Evolutionary conservation across 1,284 basidiomycete species (phyloP), one percentile per base, ranked within the genome.

Genomic region (Athelia sp.): DNA sequence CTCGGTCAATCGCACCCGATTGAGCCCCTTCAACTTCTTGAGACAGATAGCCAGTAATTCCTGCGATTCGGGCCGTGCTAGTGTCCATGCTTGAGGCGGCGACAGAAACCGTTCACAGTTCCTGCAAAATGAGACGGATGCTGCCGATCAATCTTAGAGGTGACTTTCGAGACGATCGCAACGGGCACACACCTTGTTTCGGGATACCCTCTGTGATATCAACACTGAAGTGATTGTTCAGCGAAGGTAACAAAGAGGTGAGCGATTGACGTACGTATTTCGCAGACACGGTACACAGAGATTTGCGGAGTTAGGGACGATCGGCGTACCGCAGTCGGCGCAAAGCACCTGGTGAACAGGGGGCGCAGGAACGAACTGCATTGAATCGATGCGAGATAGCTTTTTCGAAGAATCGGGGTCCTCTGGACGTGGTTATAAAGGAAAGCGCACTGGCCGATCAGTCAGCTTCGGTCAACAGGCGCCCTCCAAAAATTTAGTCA

Each of bases 201-300:
- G 96, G 96, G 45, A 99, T 99, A 14, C 92, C 93, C 66, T 98
- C 95, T 9, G 96, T 98, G 64, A 99, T 97, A 68, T 99, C 96
- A 54, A 98, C 86, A 21, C 89, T 90, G 60, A 52, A 21, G 26
- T 50, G 45, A 38, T 46, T 40, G 13, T 10, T 21, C 23, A 40
- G 52, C 23, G 21, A 26, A 53, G 31, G n/a, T 47, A 24, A 52
- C 29, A 51, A 38, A 43, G 45, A 38, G 48, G 8, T 45, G 1
- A 8, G 34, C 26, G 15, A 29, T 17, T 13, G 32, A 68, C 82
- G 57, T 62, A 85, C 83, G 87, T 86, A 75, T 95, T 96, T 54
- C 92, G 72, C 48, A 97, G 72, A 64, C 93, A 96, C 48, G 82
- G 84, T n/a, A 95, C 88, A 69, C 96, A 98, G 40, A 98, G 77